Conservation (phyloP, 805 yeast genomes). For the Yamadazyma tumulicola region DNA sequence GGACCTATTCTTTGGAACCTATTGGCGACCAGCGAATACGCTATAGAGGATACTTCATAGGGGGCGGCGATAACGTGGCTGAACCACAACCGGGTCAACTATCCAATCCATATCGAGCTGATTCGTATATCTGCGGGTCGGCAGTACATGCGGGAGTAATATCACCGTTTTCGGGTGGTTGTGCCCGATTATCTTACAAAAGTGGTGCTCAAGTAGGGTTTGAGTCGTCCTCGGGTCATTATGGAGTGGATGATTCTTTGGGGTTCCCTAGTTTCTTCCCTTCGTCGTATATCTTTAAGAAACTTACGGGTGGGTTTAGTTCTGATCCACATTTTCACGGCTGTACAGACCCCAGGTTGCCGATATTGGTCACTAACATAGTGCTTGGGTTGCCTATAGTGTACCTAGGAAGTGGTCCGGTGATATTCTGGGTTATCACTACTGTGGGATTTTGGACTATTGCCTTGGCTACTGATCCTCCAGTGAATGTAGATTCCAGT, state of each 20-base stretch:
- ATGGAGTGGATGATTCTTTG: conserved; percentile 53
- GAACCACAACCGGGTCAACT: conserved; percentile 17
- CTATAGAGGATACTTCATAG: conserved; percentile 70
- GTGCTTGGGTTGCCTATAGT: conserved; percentile 61
- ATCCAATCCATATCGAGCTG: conserved; percentile 74
- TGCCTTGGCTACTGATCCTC: conserved; percentile 74
- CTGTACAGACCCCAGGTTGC: conserved; percentile 67
- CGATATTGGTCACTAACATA: conserved; percentile 56
- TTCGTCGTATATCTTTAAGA: conserved; percentile 59
- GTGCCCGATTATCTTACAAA: conserved; percentile 57
- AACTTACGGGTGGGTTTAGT: conserved; percentile 18
- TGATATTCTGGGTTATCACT: conserved; percentile 54
- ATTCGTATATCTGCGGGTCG: conserved; percentile 85
- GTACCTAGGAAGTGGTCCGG: conserved; percentile 43
- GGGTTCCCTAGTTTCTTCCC: conserved; percentile 73
- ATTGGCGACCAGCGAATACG: conserved; percentile 68
- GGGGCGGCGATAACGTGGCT: conserved; percentile 54
- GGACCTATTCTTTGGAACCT: conserved; percentile 70
- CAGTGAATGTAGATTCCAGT: conserved; percentile 52
- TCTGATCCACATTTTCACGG: conserved; percentile 31
- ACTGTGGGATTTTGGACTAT: conserved; percentile 84
- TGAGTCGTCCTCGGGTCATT: conserved; percentile 44
- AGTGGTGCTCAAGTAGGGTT: conserved; percentile 51
- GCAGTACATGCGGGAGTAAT: conserved; percentile 83
- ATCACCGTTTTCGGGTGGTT: conserved; percentile 75